These are phyloP conservation scores for Vigna radiata DNA, from an alignment of 306 rosid species.

Conservation along the genomic window DNA sequence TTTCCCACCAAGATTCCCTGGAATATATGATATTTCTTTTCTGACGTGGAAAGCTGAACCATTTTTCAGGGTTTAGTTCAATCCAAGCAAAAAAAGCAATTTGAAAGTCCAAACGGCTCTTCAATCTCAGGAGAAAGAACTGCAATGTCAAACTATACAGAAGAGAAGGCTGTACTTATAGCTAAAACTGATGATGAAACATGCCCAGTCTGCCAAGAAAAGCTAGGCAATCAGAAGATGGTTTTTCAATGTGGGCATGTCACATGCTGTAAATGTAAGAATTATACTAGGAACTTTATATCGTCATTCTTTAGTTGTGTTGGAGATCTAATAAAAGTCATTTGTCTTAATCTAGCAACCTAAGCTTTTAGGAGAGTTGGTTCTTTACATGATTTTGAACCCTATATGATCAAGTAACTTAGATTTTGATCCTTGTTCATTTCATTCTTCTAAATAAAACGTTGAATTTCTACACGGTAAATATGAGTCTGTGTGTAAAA, in stretches of 20 bases:
- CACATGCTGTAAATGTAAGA: slow-evolving; percentile 95
- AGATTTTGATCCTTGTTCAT: not conserved
- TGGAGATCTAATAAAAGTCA: not conserved
- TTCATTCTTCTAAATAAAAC: not conserved
- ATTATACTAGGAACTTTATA: slow-evolving; percentile 34
- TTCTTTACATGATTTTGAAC: slow-evolving; percentile 3
- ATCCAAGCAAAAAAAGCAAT: slow-evolving; percentile 66
- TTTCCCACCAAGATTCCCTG: not conserved
- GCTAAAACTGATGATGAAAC: slow-evolving; percentile 69
- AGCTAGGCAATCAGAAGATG: slow-evolving; percentile 79
- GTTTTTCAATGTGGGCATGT: slow-evolving; percentile 97
- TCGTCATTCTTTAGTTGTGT: slow-evolving; percentile 13
- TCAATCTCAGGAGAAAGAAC: slow-evolving; percentile 57
- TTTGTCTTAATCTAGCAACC: not conserved
- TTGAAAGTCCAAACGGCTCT: slow-evolving; percentile 52
- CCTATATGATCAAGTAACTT: not conserved
- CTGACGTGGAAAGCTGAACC: slow-evolving; percentile 30
- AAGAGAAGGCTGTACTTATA: slow-evolving; percentile 53
- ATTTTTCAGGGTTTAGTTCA: slow-evolving; percentile 78
- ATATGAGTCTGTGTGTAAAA: not conserved
- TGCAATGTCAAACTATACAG: slow-evolving; percentile 44
- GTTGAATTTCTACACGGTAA: not conserved
- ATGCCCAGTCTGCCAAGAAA: slow-evolving; percentile 94
- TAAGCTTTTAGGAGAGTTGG: slow-evolving; percentile 21
- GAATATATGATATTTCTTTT: slow-evolving; percentile 23